These are phyloP conservation scores for Fagopyrum esculentum DNA, from an alignment of 148 eudicot species.

Conservation along the genomic window DNA sequence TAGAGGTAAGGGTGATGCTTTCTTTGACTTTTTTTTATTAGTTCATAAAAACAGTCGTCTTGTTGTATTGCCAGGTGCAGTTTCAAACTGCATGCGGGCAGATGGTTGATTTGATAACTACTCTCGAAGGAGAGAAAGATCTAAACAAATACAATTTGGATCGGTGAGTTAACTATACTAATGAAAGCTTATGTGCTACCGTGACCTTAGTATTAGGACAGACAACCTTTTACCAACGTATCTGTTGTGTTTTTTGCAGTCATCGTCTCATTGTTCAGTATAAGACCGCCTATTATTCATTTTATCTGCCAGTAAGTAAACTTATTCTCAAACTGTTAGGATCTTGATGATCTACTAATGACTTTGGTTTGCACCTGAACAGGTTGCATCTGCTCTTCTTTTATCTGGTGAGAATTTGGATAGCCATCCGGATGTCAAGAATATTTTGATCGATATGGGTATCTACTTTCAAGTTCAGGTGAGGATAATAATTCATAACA, in stretches of 20 bases:
- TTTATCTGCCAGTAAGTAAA: conserved; percentile 60
- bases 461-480: conserved; percentile 75
- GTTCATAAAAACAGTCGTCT: not conserved
- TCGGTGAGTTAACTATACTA: conserved; percentile 32
- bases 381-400: conserved; percentile 45
- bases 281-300: conserved; percentile 60
- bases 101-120: conserved; percentile 76
- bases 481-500: not conserved
- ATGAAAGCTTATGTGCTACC: not conserved
- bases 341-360: not conserved
- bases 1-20: conserved; percentile 37
- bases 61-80: conserved; percentile 39
- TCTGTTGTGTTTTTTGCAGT: conserved; percentile 25
- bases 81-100: conserved; percentile 87
- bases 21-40: not conserved
- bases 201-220: no score
- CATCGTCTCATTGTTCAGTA: conserved; percentile 63
- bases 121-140: conserved; percentile 68
- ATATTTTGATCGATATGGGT: conserved; percentile 61
- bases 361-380: not conserved
- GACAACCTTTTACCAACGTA: not conserved
- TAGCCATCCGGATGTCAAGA: conserved; percentile 33
- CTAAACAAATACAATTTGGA: conserved; percentile 50
- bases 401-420: conserved; percentile 41
- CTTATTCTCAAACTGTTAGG: not conserved